Base-by-base conservation (phyloP, 1,139 yeast genomes). In the Yamadazyma pseudoaaseri region DNA sequence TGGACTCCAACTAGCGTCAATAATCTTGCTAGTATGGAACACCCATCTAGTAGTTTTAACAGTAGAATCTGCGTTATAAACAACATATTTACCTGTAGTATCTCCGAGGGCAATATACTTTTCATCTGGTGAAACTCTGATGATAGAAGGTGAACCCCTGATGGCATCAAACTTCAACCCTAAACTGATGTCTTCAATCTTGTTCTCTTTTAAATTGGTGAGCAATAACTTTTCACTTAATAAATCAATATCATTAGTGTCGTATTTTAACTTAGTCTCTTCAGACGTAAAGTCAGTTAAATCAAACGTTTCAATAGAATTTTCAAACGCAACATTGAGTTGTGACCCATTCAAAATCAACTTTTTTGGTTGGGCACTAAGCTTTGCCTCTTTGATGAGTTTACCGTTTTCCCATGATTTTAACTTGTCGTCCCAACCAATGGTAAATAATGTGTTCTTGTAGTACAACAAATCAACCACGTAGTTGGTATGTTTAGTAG, bases 31-130 rank as follows among this genome's bases (percentile, higher is more conserved):
- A 3, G 90, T 84, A 56, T 94, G 97, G 79, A 86, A 90, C 0
- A 95, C 83, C 99, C 99, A 92, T 54, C 97, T 77, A 1, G 94
- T 79, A 1, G 97, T 89, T 29, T 84, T 76, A 6, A 86, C 67
- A 6, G 73, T 51, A 26, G 70, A 76, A 30, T 79, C 79, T 1
- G 61, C 56, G 41, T 79, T 73, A 59, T 79, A 87, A 20, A 87
- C 67, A 10, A 81, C 63, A 45, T 87, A 86, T 56, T 92, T 92
- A 25, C 98, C 98, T 30, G 84, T 67, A 3, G 75, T 69, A 52
- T 90, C 97, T 32, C 97, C 97, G 16, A 83, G 86, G 0, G 97
- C 97, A 16, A 83, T 67, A 42, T 66, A 73, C 39, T 70, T 61
- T 9, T 79, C 84, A 45, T 81, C 69, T 5, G 92, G 94, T 0